Conservation (phyloP, 164 flowering plant species). For the Magnolia changhungtana region DNA sequence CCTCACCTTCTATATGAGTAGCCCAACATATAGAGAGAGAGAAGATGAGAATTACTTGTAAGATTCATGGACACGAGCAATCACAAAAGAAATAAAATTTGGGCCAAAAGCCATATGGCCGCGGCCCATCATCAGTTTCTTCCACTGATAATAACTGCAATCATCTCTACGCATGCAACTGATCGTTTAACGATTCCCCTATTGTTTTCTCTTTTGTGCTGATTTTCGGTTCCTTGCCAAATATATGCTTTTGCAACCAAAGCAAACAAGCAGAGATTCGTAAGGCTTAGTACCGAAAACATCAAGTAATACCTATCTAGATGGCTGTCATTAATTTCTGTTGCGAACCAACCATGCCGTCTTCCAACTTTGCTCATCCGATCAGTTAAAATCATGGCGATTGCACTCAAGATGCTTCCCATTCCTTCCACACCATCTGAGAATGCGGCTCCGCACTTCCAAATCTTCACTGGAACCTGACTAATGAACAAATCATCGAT, state of each 20-base stretch:
- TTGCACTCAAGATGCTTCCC: constrained; percentile 14
- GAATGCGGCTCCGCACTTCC: constrained; percentile 10
- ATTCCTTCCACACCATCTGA: constrained; percentile 15
- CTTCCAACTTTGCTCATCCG: neutral
- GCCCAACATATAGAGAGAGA: too few species aligned
- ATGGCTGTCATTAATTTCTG: neutral
- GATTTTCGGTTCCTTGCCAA: neutral
- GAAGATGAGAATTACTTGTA: too few species aligned
- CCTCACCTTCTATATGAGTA: too few species aligned
- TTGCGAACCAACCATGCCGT: neutral
- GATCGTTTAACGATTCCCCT: neutral
- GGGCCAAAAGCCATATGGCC: too few species aligned
- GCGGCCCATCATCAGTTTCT: too few species aligned
- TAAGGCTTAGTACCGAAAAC: neutral
- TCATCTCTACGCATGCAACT: too few species aligned
- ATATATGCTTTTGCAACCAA: neutral
- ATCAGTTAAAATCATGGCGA: neutral
- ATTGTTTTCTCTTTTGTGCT: neutral
- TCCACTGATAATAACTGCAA: too few species aligned
- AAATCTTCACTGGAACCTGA: constrained; percentile 15
- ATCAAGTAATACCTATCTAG: neutral
- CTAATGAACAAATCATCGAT: constrained; percentile 12
- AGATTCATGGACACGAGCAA: too few species aligned
- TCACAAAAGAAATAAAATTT: too few species aligned
- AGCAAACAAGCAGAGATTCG: neutral